These are phyloP conservation scores for Lecanicillium sp. DNA, from an alignment of 2,329 filamentous ascomycete species.

Conservation along the genomic window DNA sequence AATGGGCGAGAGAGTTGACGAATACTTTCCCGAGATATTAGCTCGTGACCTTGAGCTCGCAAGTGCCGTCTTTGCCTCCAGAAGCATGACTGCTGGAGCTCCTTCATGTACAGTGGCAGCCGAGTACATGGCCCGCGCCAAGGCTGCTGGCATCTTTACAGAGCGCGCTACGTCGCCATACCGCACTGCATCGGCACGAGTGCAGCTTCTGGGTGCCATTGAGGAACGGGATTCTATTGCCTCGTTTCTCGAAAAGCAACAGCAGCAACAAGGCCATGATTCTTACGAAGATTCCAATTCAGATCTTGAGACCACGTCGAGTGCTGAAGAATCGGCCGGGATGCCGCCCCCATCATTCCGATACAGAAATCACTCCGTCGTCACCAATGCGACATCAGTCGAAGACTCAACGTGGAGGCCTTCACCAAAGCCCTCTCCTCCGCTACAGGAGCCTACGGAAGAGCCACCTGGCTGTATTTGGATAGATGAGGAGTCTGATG, in stretches of 20 bases:
- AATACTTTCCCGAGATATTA: slow-evolving; percentile 48
- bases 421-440: slow-evolving; percentile 17
- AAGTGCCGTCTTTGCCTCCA: slow-evolving; percentile 37
- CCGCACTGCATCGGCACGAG: slow-evolving; percentile 19
- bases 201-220: slow-evolving; percentile 25
- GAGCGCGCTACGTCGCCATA: slow-evolving; percentile 18
- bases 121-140: slow-evolving; percentile 15
- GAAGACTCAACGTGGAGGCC: slow-evolving; percentile 20
- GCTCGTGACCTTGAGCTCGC: slow-evolving; percentile 44
- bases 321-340: slow-evolving; percentile 21
- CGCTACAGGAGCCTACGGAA: slow-evolving; percentile 5
- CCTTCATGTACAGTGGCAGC: slow-evolving; percentile 30
- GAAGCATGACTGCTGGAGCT: slow-evolving; percentile 43
- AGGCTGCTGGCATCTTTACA: slow-evolving; percentile 11
- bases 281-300: slow-evolving; percentile 18
- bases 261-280: not conserved
- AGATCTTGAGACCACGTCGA: slow-evolving; percentile 24
- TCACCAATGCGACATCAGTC: slow-evolving; percentile 28
- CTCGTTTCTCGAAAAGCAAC: slow-evolving; percentile 21
- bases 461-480: slow-evolving; percentile 23
- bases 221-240: slow-evolving; percentile 27
- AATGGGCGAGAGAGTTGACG: slow-evolving; percentile 23
- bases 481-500: slow-evolving; percentile 29
- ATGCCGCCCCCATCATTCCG: slow-evolving; percentile 24
- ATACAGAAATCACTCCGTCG: slow-evolving; percentile 24